Base-by-base conservation (phyloP, 2,329 filamentous ascomycete species). In the Trichoderma semiorbis region DNA sequence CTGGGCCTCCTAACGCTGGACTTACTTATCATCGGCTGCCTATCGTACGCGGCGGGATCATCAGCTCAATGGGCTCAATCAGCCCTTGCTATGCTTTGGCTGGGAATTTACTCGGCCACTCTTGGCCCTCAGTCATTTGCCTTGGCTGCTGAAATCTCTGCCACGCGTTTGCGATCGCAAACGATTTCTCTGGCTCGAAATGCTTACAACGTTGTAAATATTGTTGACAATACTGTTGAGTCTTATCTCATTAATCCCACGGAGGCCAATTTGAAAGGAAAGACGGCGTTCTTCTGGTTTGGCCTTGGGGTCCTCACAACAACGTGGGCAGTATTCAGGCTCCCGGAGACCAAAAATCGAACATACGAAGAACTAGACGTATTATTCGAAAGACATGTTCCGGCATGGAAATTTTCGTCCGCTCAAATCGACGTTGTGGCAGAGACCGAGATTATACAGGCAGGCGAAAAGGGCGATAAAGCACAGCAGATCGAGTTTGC, bases 301-400 rank as follows among this genome's bases (percentile, higher is more conserved):
- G 43, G 43, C 43, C 43, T 50, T 7, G 43, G 43, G n/a, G 43
- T 50, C 43, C 43, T 50, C 2, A 50, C 43, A 50, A 50, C 43
- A 21, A 50, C n/a, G 18, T 50, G 43, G 43, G 43, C 43, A 21
- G 43, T 50, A 21, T 50, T 50, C 43, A 50, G 43, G 43, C 43
- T 50, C 43, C 43, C 43, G n/a, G 43, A 50, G 10, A 50, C 43
- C n/a, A 50, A 50, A 6, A 61, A 61, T 61, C 79, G 83, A 11
- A 83, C 82, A 0, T 85, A 84, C 72, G 83, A 82, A 3, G 83
- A 85, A 74, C 70, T 81, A 57, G 79, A 81, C 64, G 30, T 78
- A 63, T 75, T 80, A 7, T 81, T 81, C 62, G 78, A 80, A 71
- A 72, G 76, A 58, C 69, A 71, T 18, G 74, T 81, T 10, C 60